Evolutionary conservation across 345 rosid species (phyloP).

Genomic region (Salix udensis): DNA sequence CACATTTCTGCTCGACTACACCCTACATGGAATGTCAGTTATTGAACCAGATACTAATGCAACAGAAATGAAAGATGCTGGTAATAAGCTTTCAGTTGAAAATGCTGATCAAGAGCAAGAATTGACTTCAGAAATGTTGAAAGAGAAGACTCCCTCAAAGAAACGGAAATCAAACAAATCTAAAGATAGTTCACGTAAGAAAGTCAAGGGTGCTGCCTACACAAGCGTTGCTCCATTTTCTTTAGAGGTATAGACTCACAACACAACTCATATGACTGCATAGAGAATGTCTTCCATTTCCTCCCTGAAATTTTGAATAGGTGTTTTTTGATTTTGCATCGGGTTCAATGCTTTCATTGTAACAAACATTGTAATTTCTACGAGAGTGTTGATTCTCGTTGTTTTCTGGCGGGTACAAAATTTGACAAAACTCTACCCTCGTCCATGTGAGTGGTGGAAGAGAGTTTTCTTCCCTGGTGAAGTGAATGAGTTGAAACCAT

Average conservation of each 20-base stretch:
- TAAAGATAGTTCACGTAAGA: conserved; percentile 51
- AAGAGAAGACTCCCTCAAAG: conserved; percentile 26
- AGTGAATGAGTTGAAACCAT: no score
- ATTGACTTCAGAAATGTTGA: conserved; percentile 18
- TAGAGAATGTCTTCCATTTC: not conserved
- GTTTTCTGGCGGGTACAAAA: not conserved
- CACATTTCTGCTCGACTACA: conserved; percentile 83
- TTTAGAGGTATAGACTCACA: conserved; percentile 29
- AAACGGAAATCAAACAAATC: conserved; percentile 60
- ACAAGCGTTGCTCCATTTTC: conserved; percentile 33
- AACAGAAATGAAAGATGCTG: conserved; percentile 11
- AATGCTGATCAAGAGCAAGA: conserved; percentile 23
- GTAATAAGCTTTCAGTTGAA: not conserved
- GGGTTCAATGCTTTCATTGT: not conserved
- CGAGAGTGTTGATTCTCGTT: not conserved
- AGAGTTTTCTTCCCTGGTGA: not conserved
- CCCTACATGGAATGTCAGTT: conserved; percentile 76
- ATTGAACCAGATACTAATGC: conserved; percentile 49
- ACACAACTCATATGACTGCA: not conserved
- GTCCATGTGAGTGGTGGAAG: not conserved
- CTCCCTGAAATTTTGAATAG: not conserved
- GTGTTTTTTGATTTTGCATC: not conserved
- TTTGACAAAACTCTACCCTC: not conserved
- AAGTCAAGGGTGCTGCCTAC: conserved; percentile 40
- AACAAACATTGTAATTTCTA: not conserved